These are phyloP conservation scores for Pistacia vera DNA, from an alignment of 345 rosid species.

Conservation along the genomic window DNA sequence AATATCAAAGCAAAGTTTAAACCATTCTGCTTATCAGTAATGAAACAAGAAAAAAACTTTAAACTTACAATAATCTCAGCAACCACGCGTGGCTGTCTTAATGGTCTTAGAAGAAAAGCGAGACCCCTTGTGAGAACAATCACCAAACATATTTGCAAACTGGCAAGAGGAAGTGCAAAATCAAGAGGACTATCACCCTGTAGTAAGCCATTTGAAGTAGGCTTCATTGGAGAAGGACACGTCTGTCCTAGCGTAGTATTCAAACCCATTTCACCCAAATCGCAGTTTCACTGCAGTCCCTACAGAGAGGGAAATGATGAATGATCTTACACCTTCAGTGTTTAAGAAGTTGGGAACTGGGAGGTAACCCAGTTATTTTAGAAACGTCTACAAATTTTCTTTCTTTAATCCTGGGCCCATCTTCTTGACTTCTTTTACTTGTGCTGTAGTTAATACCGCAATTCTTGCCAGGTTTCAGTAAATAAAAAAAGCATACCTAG, in stretches of 20 bases:
- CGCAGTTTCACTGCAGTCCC: slow-evolving; percentile 16
- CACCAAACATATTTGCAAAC: slow-evolving; percentile 70
- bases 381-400: no score
- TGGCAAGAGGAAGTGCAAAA: slow-evolving; percentile 71
- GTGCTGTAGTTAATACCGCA: no score
- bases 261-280: slow-evolving; percentile 34
- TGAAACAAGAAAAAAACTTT: neutral
- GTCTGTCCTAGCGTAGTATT: slow-evolving; percentile 17
- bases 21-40: no score
- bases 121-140: slow-evolving; percentile 60
- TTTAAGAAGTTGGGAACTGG: neutral
- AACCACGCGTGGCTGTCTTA: slow-evolving; percentile 82
- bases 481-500: no score
- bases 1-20: neutral
- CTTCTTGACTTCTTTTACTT: no score
- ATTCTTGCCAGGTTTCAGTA: no score
- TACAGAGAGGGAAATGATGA: neutral
- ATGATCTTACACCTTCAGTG: neutral
- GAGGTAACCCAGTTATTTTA: no score
- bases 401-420: no score
- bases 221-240: slow-evolving; percentile 58
- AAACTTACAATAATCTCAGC: slow-evolving; percentile 74
- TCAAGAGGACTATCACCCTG: slow-evolving; percentile 76
- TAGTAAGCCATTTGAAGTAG: slow-evolving; percentile 73
- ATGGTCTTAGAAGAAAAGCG: slow-evolving; percentile 61